phyloP scores from a whole-genome alignment of 1,139 yeast genomes.

The Wickerhamiella pararugosa region DNA sequence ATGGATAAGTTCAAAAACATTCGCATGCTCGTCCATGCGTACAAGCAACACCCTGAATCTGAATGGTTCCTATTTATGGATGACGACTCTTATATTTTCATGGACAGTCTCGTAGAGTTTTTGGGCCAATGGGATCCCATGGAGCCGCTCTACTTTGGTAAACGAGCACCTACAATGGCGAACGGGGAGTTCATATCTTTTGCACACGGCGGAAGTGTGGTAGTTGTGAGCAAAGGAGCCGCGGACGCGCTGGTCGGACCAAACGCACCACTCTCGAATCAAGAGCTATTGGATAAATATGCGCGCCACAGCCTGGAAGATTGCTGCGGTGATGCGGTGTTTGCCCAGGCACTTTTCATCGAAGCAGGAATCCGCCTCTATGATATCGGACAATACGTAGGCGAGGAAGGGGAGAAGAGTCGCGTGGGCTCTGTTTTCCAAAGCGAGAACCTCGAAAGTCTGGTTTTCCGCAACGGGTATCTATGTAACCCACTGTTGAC shows the following conservation, averaged over 20 bases:
- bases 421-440: conserved; percentile 19
- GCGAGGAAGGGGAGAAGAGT: background rate
- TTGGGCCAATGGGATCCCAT: conserved; percentile 14
- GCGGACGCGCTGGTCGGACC: conserved; percentile 17
- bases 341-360: conserved; percentile 16
- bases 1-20: conserved; percentile 15
- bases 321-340: conserved; percentile 20
- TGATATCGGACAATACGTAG: conserved; percentile 10
- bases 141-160: conserved; percentile 17
- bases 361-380: conserved; percentile 8
- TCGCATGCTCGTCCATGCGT: conserved; percentile 17
- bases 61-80: conserved; percentile 21
- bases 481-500: conserved; percentile 25
- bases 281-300: conserved; percentile 11
- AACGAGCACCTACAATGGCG: conserved; percentile 9
- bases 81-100: conserved; percentile 19
- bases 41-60: conserved; percentile 13
- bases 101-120: conserved; percentile 14
- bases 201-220: conserved; percentile 23
- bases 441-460: conserved; percentile 19
- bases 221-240: conserved; percentile 18
- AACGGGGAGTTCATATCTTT: conserved; percentile 10
- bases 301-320: conserved; percentile 11
- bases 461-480: conserved; percentile 14
- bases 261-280: conserved; percentile 5